A percentile compares a stretch with the other conserved stretches of the same genome.
phyloP scores from a whole-genome alignment of 352 stramenopile species.

The Elongisporangium undulatum region DNA sequence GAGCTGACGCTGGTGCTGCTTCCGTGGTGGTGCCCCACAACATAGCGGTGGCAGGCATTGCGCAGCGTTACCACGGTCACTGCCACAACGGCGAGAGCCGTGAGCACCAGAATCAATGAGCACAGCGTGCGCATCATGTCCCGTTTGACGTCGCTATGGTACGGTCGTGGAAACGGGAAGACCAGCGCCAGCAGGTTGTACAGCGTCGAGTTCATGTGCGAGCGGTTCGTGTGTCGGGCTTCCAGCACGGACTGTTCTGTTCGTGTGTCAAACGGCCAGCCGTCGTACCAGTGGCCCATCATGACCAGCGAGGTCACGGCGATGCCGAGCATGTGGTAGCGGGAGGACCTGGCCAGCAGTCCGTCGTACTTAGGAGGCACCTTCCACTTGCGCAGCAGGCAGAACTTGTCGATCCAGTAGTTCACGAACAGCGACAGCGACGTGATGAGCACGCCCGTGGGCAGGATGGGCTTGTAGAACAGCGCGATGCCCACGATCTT shows the following conservation, averaged over 20 bases:
- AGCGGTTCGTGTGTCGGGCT: conserved; percentile 19
- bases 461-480: conserved; percentile 64
- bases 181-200: conserved; percentile 35
- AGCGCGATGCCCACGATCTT: conserved; percentile 61
- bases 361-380: conserved; percentile 57
- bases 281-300: conserved; percentile 79
- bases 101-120: conserved; percentile 35
- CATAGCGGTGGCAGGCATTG: conserved; percentile 30
- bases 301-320: conserved; percentile 60
- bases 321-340: conserved; percentile 66
- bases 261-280: conserved; percentile 61
- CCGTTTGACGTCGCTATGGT: conserved; percentile 23
- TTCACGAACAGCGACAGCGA: conserved; percentile 63
- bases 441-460: conserved; percentile 61
- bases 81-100: conserved; percentile 21
- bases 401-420: conserved; percentile 86
- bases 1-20: conserved; percentile 31
- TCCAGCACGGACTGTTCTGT: conserved; percentile 25
- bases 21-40: conserved; percentile 22
- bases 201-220: conserved; percentile 15
- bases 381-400: conserved; percentile 72
- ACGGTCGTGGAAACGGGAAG: conserved; percentile 47
- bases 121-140: conserved; percentile 39
- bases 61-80: conserved; percentile 28
- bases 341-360: conserved; percentile 48